Conservation (phyloP, 768 basidiomycete genomes). For the Pulveroboletus sp. region DNA sequence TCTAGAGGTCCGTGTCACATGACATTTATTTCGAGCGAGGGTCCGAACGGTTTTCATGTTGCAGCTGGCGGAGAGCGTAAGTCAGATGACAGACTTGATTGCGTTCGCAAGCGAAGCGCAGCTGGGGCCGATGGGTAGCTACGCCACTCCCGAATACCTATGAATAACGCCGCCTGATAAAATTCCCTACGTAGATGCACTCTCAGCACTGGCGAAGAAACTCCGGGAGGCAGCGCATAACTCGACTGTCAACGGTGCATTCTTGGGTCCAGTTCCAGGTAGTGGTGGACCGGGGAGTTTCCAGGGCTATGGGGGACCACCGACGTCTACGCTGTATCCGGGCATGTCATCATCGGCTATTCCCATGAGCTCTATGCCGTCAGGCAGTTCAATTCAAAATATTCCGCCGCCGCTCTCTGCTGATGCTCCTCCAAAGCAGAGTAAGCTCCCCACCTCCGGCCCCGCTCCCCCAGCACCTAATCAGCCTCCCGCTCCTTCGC, state of each 20-base stretch:
- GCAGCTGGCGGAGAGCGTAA: constrained; percentile 77
- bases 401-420: constrained; percentile 40
- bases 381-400: constrained; percentile 49
- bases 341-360: constrained; percentile 39
- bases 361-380: constrained; percentile 40
- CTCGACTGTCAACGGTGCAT: constrained; percentile 13
- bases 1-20: constrained; percentile 54
- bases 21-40: neutral
- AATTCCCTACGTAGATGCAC: constrained; percentile 38
- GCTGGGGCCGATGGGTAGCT: constrained; percentile 66
- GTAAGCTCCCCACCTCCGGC: constrained; percentile 49
- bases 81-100: constrained; percentile 76
- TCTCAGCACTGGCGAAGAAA: constrained; percentile 36
- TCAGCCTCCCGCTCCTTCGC: constrained; percentile 37
- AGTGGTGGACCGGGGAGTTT: constrained; percentile 22
- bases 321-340: constrained; percentile 44
- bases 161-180: constrained; percentile 21
- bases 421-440: constrained; percentile 58
- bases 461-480: constrained; percentile 37
- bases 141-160: constrained; percentile 20
- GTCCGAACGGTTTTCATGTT: constrained; percentile 7
- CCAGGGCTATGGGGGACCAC: constrained; percentile 23
- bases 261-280: constrained; percentile 13
- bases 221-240: constrained; percentile 31
- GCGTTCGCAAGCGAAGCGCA: constrained; percentile 49